Conservation (phyloP, 2,329 filamentous ascomycete species). For the Esteya vermicola region DNA sequence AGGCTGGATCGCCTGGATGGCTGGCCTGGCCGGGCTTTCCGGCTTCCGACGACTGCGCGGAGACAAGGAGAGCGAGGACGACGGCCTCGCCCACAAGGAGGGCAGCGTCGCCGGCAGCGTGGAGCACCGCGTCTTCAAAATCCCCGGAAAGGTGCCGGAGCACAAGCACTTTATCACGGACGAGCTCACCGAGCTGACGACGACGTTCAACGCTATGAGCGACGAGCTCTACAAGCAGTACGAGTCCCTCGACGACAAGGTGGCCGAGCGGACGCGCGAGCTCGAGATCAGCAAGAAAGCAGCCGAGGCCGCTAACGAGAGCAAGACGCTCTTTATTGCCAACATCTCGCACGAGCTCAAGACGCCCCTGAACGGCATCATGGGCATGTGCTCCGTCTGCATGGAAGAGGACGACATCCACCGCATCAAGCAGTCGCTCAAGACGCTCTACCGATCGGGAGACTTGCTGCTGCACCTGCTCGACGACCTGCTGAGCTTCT, state of each 20-base stretch:
- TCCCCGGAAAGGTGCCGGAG: slow-evolving; percentile 69
- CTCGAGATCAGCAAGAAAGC: slow-evolving; percentile 82
- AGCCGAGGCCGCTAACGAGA: slow-evolving; percentile 88
- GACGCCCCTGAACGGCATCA: slow-evolving; percentile 86
- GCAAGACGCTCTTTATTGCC: slow-evolving; percentile 94
- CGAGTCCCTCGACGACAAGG: slow-evolving; percentile 67
- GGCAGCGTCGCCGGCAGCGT: slow-evolving; percentile 21
- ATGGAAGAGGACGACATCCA: slow-evolving; percentile 78
- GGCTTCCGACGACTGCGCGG: background rate
- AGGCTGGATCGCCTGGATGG: slow-evolving; percentile 20
- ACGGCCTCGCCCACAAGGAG: slow-evolving; percentile 10
- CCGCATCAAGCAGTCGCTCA: slow-evolving; percentile 68
- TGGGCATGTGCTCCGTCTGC: slow-evolving; percentile 86
- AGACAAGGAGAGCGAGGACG: slow-evolving; percentile 13
- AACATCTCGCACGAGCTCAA: slow-evolving; percentile 84
- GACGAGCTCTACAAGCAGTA: slow-evolving; percentile 84
- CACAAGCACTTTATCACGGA: slow-evolving; percentile 65
- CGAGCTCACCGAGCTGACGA: slow-evolving; percentile 69
- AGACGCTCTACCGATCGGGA: slow-evolving; percentile 78
- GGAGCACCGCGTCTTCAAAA: slow-evolving; percentile 54
- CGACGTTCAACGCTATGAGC: slow-evolving; percentile 86
- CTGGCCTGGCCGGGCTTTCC: slow-evolving; percentile 14
- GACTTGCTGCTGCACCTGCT: slow-evolving; percentile 75
- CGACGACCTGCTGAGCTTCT: slow-evolving; percentile 83
- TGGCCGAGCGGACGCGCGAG: slow-evolving; percentile 68